These are phyloP conservation scores for Lizanozyma gosingica DNA, from an alignment of 1,139 yeast species.

Conservation along the genomic window DNA sequence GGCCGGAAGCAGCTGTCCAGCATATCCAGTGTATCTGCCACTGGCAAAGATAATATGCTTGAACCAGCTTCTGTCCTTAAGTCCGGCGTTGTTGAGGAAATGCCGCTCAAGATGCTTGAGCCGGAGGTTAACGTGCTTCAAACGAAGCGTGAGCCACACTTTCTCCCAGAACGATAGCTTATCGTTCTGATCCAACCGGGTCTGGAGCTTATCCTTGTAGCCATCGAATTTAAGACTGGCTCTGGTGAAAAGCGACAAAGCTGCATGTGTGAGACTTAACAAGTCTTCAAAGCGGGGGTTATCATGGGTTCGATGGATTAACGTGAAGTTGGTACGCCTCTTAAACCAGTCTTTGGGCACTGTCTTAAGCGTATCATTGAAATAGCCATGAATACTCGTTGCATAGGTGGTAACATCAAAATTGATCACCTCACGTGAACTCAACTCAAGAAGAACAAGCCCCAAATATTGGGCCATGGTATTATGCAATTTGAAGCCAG, in stretches of 20 bases:
- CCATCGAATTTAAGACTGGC: neutral
- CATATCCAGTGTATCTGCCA: slow-evolving; percentile 13
- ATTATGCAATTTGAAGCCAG: slow-evolving; percentile 44
- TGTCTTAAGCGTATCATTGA: slow-evolving; percentile 16
- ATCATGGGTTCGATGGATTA: neutral
- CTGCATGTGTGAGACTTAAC: neutral
- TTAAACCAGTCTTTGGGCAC: slow-evolving; percentile 27
- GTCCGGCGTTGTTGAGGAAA: slow-evolving; percentile 10
- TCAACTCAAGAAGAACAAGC: slow-evolving; percentile 40
- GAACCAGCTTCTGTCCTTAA: slow-evolving; percentile 11
- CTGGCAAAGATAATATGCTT: slow-evolving; percentile 13
- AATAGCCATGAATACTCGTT: slow-evolving; percentile 13
- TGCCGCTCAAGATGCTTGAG: slow-evolving; percentile 10
- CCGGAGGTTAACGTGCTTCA: slow-evolving; percentile 1
- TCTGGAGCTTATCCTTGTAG: slow-evolving; percentile 1
- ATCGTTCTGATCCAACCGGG: neutral
- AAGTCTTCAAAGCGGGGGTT: neutral
- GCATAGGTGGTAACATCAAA: slow-evolving; percentile 31
- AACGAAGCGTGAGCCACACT: slow-evolving; percentile 5
- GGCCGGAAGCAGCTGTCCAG: slow-evolving; percentile 13
- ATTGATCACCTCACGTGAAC: slow-evolving; percentile 45
- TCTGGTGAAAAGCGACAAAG: neutral
- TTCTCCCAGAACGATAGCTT: slow-evolving; percentile 2
- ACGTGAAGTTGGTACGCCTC: slow-evolving; percentile 5
- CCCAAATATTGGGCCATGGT: slow-evolving; percentile 53